Base-by-base conservation (phyloP, 768 basidiomycete genomes). In the Panaeolus cyanescens region DNA sequence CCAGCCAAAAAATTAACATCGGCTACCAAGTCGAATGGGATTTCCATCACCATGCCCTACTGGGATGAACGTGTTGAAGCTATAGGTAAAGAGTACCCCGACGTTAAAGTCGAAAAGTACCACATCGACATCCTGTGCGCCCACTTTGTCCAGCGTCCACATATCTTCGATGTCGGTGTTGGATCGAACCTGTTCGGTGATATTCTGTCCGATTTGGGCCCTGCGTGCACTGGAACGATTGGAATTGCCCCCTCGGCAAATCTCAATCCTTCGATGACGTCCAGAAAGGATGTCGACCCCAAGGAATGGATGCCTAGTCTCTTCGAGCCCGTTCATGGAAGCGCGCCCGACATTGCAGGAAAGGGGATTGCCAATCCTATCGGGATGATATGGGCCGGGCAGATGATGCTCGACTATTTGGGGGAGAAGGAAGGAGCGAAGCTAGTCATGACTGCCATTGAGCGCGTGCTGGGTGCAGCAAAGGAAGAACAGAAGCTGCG, bases 241-340 rank as follows among this genome's bases (percentile, higher is more conserved):
- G 84, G 83, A 2, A 84, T 84, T 37, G 85, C 84, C 13, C 83
- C 83, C 17, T 81, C 83, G 7, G 80, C 81, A 15, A 83, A 83
- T 62, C 72, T 85, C 20, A 82, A 84, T 62, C 77, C 77, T 1
- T 65, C 73, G 6, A 58, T 73, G 5, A 71, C 65, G 56, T 69
- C 71, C 6, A 67, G 61, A 30, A 62, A 64, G 10, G 70, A 75
- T 42, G 77, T 76, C 3, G 75, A 74, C 2, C 12, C 22, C 10
- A 69, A 77, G 50, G 72, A 73, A 40, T 77, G 75, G 76, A 72
- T 76, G 63, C 83, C 83, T 0, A 81, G 80, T 54, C 68, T 84
- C 63, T 85, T 85, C 62, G 83, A 85, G 64, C 83, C 85, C 5
- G 81, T 85, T 10, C 84, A 85, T 62, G 85, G 85, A 13, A 81